Evolutionary conservation across 139 green algal species (phyloP).

Genomic region (Spirogloea muscicola): DNA sequence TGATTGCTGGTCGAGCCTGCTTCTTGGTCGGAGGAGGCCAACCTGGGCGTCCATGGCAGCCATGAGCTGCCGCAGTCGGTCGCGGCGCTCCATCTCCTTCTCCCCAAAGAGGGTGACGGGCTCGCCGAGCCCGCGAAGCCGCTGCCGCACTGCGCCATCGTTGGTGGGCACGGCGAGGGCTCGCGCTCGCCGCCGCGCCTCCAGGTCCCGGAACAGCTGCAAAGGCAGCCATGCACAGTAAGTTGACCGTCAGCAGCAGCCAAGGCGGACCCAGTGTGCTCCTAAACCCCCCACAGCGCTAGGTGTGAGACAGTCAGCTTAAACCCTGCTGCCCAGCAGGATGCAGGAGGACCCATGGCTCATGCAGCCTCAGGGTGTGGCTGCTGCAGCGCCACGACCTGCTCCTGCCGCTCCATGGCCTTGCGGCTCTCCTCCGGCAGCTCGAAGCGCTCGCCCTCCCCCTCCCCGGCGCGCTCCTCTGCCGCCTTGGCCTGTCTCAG

Average conservation of each 20-base stretch:
- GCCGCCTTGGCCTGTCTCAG: neutral
- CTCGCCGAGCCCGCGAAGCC: slow-evolving; percentile 76
- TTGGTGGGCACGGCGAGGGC: slow-evolving; percentile 44
- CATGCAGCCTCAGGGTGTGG: no score
- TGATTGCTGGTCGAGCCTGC: slow-evolving; percentile 30
- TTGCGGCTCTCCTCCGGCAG: slow-evolving; percentile 19
- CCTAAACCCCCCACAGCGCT: neutral
- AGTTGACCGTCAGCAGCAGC: neutral
- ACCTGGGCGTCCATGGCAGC: slow-evolving; percentile 66
- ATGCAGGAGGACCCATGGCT: no score
- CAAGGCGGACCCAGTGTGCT: neutral
- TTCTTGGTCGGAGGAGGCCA: no score
- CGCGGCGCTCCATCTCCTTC: slow-evolving; percentile 80
- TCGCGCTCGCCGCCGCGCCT: slow-evolving; percentile 17
- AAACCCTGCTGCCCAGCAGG: no score
- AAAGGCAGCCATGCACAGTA: no score
- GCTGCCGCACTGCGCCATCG: slow-evolving; percentile 47
- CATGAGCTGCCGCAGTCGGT: slow-evolving; percentile 78
- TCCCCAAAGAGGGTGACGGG: slow-evolving; percentile 97
- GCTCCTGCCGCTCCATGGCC: slow-evolving; percentile 39
- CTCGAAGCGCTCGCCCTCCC: slow-evolving; percentile 17
- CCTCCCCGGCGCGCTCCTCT: neutral
- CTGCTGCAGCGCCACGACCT: no score
- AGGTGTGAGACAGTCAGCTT: neutral
- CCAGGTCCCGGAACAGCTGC: slow-evolving; percentile 34